These are phyloP conservation scores for Colletotrichum incanum DNA, from an alignment of 2,329 filamentous ascomycete genomes.

Conservation along the genomic window DNA sequence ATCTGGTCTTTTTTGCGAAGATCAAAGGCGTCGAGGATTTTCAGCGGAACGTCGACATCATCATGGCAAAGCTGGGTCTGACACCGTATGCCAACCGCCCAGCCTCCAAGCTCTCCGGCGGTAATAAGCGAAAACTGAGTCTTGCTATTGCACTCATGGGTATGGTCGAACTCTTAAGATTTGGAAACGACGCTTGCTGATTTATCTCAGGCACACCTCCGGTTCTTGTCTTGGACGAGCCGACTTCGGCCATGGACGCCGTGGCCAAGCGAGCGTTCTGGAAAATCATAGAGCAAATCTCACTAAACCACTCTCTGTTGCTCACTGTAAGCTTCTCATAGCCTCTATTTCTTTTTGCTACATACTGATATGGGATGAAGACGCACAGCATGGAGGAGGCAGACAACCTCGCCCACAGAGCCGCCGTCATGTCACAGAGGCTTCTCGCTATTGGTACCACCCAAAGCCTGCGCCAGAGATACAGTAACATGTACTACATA, in stretches of 20 bases:
- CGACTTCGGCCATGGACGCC: slow-evolving; percentile 81
- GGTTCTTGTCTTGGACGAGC: slow-evolving; percentile 77
- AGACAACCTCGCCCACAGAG: slow-evolving; percentile 75
- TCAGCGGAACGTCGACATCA: slow-evolving; percentile 74
- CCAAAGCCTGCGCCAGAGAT: slow-evolving; percentile 69
- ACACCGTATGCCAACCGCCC: slow-evolving; percentile 73
- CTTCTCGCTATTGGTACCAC: slow-evolving; percentile 76
- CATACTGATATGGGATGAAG: not conserved
- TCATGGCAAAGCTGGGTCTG: slow-evolving; percentile 78
- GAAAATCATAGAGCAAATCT: slow-evolving; percentile 77
- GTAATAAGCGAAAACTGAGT: slow-evolving; percentile 83
- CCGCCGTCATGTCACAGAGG: slow-evolving; percentile 47
- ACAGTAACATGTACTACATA: slow-evolving; percentile 75
- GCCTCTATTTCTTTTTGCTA: too few relatives aligned
- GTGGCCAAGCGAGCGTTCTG: slow-evolving; percentile 83
- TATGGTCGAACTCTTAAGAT: slow-evolving; percentile 66
- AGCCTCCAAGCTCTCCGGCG: slow-evolving; percentile 79
- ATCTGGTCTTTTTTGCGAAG: slow-evolving; percentile 80
- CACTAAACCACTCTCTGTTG: slow-evolving; percentile 77
- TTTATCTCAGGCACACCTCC: not conserved
- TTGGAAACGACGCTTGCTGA: not conserved
- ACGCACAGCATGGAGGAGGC: slow-evolving; percentile 89
- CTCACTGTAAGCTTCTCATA: slow-evolving; percentile 63
- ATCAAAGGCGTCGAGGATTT: slow-evolving; percentile 77
- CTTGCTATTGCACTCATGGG: slow-evolving; percentile 83